Base-by-base conservation (phyloP, 2,329 filamentous ascomycete species). In the Colletotrichum siamense region DNA sequence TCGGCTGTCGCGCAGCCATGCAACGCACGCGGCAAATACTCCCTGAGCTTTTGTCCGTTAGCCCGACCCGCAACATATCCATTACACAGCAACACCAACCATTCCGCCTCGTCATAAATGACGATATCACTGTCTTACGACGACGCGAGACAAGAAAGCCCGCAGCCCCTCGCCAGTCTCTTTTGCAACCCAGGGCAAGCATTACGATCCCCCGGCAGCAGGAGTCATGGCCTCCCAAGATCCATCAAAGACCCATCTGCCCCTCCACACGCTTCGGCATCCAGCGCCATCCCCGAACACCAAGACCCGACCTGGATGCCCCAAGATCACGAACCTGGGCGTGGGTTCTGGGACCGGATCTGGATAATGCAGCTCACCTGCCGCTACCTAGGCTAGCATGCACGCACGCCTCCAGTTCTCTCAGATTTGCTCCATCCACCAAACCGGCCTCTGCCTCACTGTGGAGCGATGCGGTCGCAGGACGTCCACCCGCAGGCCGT, bases 121-220 rank as follows among this genome's bases (percentile, higher is more conserved):
- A 75, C 72, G 44, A 70, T 65, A 32, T 44, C n/a, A 63, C 39
- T 66, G 68, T 71, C 72, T 71, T 66, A 36, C 61, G 34, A 44
- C 22, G 18, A 44, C 18, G 59, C 68, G 28, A 65, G 68, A 75
- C 72, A 61, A 44, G 28, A 16, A 44, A 39, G 61, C 61, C 67
- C 69, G 61, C 61, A 71, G 59, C 32, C 30, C 8, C 26, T 75
- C 49, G 49, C 71, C 39, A 26, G 24, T 28, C 68, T 59, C 34
- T 71, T 44, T 55, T 39, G 39, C 59, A 24, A 36, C 61, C n/a
- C 61, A 32, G 71, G 59, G 39, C 39, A 44, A 44, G 39, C 32
- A 64, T 36, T 70, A 12, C 24, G n/a, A 66, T 32, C 30, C 32
- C 39, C 52, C 71, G 55, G 65, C 32, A 70, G 36, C 55, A 39